Conservation (phyloP, 2,329 filamentous ascomycete species). For the Volutella citrinella region DNA sequence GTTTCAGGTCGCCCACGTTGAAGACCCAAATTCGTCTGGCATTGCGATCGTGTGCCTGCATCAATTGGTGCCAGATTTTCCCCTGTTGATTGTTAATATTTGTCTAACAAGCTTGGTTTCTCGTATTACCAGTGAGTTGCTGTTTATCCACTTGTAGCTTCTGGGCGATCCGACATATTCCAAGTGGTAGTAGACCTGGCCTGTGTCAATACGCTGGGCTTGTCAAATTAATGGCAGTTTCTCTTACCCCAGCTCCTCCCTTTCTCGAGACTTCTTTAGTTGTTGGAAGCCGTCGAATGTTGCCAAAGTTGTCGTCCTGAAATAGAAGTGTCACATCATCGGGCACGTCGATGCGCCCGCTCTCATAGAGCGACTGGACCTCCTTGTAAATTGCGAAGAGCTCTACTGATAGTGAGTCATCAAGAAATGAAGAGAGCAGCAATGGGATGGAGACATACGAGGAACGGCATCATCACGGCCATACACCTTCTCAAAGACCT, state of each 20-base stretch:
- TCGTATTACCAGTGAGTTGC: constrained; percentile 47
- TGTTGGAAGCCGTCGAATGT: constrained; percentile 55
- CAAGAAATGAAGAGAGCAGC: fast-evolving
- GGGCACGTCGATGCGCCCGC: constrained; percentile 51
- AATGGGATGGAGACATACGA: constrained; percentile 29
- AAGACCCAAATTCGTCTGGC: constrained; percentile 59
- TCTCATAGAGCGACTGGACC: constrained; percentile 60
- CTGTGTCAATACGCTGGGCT: constrained; percentile 16
- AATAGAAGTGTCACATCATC: constrained; percentile 62
- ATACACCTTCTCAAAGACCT: constrained; percentile 52
- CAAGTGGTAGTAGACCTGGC: constrained; percentile 50
- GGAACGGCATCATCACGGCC: constrained; percentile 39
- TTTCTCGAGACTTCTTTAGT: constrained; percentile 48
- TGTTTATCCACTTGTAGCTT: constrained; percentile 62
- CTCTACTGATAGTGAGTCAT: constrained; percentile 37
- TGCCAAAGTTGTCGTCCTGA: constrained; percentile 62
- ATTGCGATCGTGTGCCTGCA: constrained; percentile 45
- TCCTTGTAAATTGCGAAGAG: constrained; percentile 66
- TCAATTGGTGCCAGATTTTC: constrained; percentile 48
- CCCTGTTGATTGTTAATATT: constrained; percentile 18
- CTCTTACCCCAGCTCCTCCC: constrained; percentile 54
- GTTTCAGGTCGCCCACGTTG: constrained; percentile 62
- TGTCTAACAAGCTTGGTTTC: fast-evolving
- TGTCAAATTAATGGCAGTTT: fast-evolving
- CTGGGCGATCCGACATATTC: constrained; percentile 61